These are phyloP conservation scores for Puccinia hordei DNA, from an alignment of 1,284 basidiomycete genomes.

Conservation along the genomic window DNA sequence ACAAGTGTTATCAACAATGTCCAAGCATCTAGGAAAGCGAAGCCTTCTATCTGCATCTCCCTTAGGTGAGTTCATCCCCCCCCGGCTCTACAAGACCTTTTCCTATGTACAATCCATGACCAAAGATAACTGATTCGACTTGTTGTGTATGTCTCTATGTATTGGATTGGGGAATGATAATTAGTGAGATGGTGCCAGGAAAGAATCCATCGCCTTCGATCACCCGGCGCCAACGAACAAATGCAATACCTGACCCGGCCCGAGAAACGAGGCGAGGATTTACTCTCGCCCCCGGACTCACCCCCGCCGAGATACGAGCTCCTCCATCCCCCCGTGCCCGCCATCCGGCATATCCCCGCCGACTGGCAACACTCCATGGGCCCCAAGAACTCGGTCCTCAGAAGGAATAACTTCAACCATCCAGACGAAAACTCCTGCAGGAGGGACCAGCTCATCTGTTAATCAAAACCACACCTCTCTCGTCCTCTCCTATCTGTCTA, in stretches of 20 bases:
- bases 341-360: not conserved
- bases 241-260: not conserved
- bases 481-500: too few species aligned
- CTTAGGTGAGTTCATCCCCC: not conserved
- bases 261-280: not conserved
- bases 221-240: not conserved
- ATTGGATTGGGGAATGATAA: not conserved
- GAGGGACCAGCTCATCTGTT: not conserved
- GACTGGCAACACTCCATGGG: slow-evolving; percentile 21
- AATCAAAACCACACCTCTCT: not conserved
- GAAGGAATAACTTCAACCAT: not conserved
- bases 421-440: not conserved
- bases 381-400: slow-evolving; percentile 9
- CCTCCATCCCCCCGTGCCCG: not conserved
- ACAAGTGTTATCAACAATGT: not conserved
- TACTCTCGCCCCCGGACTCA: not conserved
- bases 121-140: too few species aligned
- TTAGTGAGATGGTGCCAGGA: slow-evolving; percentile 7
- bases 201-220: not conserved
- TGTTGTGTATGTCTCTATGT: not conserved
- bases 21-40: slow-evolving; percentile 12
- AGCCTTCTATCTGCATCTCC: not conserved
- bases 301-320: slow-evolving; percentile 1
- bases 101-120: too few species aligned
- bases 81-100: not conserved